Evolutionary conservation across 2,329 filamentous ascomycete species (phyloP).

Genomic region (Coniochaeta pulveracea): DNA sequence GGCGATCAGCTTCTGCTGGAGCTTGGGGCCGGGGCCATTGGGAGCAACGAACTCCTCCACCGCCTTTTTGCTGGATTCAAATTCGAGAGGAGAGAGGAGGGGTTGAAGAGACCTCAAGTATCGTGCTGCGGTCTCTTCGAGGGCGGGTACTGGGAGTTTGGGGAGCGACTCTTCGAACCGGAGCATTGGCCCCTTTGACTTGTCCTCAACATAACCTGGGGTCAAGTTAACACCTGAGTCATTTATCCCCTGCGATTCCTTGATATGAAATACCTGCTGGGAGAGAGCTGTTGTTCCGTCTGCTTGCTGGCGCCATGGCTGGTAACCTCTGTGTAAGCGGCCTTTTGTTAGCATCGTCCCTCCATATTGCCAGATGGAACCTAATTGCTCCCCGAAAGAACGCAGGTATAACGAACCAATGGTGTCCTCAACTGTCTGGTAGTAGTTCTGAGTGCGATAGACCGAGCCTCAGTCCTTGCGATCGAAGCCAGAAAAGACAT

Average conservation of each 20-base stretch:
- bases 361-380: constrained; percentile 1
- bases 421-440: constrained; percentile 13
- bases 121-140: constrained; percentile 69
- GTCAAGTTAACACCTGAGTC: too few relatives aligned
- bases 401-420: constrained; percentile 13
- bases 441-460: constrained; percentile 18
- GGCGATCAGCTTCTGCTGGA: constrained; percentile 81
- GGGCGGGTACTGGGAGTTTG: constrained; percentile 64
- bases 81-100: constrained; percentile 57
- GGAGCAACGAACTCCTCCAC: constrained; percentile 82
- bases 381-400: constrained; percentile 1
- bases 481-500: constrained; percentile 22
- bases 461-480: constrained; percentile 23
- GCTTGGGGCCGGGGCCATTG: constrained; percentile 68
- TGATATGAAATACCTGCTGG: constrained; percentile 30
- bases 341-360: constrained; percentile 6
- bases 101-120: constrained; percentile 75
- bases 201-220: constrained; percentile 68
- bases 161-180: constrained; percentile 81
- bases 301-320: constrained; percentile 41
- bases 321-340: constrained; percentile 16
- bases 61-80: constrained; percentile 64
- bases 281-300: constrained; percentile 46
- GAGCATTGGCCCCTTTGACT: constrained; percentile 68
- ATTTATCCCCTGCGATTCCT: constrained; percentile 6